Base-by-base conservation (phyloP, 768 basidiomycete species). In the Gymnopilus dilepis region DNA sequence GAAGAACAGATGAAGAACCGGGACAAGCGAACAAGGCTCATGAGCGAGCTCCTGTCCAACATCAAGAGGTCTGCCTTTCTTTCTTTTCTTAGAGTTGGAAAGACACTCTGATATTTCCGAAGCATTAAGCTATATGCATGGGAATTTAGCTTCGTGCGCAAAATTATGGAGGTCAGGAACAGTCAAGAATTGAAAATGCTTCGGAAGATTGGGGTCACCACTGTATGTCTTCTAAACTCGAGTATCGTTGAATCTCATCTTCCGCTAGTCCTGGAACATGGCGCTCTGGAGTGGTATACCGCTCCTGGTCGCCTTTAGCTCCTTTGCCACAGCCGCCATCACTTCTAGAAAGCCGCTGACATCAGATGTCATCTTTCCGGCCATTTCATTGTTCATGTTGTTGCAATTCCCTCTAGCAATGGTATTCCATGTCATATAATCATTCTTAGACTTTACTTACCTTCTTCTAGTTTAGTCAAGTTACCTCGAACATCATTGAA, bases 121-220 rank as follows among this genome's bases (percentile, higher is more conserved):
- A 92, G 91, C 64, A 93, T 95, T 72, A 94, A 95, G 71, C 77
- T 95, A 4, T 97, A 97, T 73, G 93, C 92, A 2, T 99, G 97
- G 97, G 97, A 99, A 76, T 86, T 89, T 67, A 90, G 92, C 3
- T 98, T 99, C 70, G 83, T 92, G 28, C 82, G 88, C 52, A 88
- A 87, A 58, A 83, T 99, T 30, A 75, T 89, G n/a, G 80, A 85
- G 21, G 90, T 95, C 2, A 82, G 95, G 42, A 95, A 96, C 70
- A 85, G 92, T 59, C 79, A 87, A 65, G 95, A 97, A 72, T 72
- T 99, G 50, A 86, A 80, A 63, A 88, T 92, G 85, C 80, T 99
- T 37, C 83, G 81, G 59, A 92, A 88, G 72, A 95, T 98, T 58
- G 95, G 94, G 2, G 77, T 97, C 24, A 75, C 83, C 11, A 87